Percentiles rank a stretch among this genome's conserved stretches.
These are phyloP conservation scores for Aspergillus persii DNA, from an alignment of 2,329 filamentous ascomycete species.

Conservation along the genomic window DNA sequence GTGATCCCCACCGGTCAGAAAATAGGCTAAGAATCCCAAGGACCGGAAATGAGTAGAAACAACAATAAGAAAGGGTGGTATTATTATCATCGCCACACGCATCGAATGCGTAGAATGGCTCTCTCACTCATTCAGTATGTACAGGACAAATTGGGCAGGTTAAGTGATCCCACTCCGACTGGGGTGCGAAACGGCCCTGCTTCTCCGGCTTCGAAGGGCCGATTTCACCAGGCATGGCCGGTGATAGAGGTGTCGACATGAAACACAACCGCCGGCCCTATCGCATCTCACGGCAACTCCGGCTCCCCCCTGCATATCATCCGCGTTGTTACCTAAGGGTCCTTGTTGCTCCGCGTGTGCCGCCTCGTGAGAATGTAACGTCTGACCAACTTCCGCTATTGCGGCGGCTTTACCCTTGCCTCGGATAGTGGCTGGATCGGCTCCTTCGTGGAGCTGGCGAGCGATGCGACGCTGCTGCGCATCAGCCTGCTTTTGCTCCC, in stretches of 20 bases:
- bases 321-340: conserved; percentile 7
- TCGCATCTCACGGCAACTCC: conserved; percentile 9
- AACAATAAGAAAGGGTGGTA: background rate
- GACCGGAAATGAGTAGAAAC: conserved; percentile 3
- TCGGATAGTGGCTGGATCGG: conserved; percentile 27
- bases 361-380: conserved; percentile 11
- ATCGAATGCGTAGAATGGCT: background rate
- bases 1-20: background rate
- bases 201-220: conserved; percentile 8
- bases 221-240: conserved; percentile 41
- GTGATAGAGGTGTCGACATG: conserved; percentile 51
- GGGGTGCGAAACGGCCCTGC: conserved; percentile 17
- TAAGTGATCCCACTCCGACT: conserved; percentile 26
- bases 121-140: conserved; percentile 30
- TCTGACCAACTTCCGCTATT: conserved; percentile 18
- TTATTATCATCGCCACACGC: background rate
- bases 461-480: conserved; percentile 29
- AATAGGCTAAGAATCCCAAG: background rate
- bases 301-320: background rate
- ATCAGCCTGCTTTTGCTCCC: conserved; percentile 61
- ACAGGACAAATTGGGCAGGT: conserved; percentile 34
- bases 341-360: conserved; percentile 11
- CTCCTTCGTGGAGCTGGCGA: conserved; percentile 27
- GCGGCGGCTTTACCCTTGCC: conserved; percentile 42
- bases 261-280: conserved; percentile 44